phyloP scores from a whole-genome alignment of 306 rosid genomes.

The Acacia acuminata region DNA sequence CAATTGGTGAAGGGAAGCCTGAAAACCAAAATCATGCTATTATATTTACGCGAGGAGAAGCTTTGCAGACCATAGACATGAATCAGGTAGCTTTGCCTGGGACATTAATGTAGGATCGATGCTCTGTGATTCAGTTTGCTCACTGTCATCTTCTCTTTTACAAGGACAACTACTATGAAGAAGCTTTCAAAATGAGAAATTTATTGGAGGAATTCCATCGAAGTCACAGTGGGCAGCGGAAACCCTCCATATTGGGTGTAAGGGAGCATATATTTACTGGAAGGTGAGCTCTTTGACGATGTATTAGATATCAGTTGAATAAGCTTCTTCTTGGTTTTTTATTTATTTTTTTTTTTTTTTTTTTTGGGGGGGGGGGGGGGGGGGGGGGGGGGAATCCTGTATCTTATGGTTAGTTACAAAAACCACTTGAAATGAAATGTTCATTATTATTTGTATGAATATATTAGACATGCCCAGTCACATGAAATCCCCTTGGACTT shows the following conservation, averaged over 20 bases:
- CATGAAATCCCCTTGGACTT: neutral
- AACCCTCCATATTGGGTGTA: slow-evolving; percentile 90
- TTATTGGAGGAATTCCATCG: slow-evolving; percentile 74
- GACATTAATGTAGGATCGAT: slow-evolving; percentile 11
- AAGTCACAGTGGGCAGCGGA: slow-evolving; percentile 53
- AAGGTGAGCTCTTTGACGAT: slow-evolving; percentile 58
- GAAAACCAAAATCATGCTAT: slow-evolving; percentile 99
- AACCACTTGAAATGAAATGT: neutral
- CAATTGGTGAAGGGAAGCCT: slow-evolving; percentile 95
- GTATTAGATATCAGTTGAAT: slow-evolving; percentile 20
- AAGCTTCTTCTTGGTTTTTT: neutral
- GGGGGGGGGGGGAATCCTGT: neutral
- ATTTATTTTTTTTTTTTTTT: neutral
- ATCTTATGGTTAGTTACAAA: slow-evolving; percentile 11
- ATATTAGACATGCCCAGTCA: neutral
- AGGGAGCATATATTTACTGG: slow-evolving; percentile 98
- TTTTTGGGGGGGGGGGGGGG: neutral
- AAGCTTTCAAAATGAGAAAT: slow-evolving; percentile 98
- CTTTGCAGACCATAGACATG: slow-evolving; percentile 97
- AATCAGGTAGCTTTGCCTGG: slow-evolving; percentile 67
- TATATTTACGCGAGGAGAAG: slow-evolving; percentile 96
- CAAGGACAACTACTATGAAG: slow-evolving; percentile 94
- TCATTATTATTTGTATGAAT: neutral
- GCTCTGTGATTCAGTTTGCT: slow-evolving; percentile 5
- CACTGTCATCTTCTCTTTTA: neutral